phyloP scores from a whole-genome alignment of 2,329 filamentous ascomycete genomes.

The Neopestalotiopsis sp. region DNA sequence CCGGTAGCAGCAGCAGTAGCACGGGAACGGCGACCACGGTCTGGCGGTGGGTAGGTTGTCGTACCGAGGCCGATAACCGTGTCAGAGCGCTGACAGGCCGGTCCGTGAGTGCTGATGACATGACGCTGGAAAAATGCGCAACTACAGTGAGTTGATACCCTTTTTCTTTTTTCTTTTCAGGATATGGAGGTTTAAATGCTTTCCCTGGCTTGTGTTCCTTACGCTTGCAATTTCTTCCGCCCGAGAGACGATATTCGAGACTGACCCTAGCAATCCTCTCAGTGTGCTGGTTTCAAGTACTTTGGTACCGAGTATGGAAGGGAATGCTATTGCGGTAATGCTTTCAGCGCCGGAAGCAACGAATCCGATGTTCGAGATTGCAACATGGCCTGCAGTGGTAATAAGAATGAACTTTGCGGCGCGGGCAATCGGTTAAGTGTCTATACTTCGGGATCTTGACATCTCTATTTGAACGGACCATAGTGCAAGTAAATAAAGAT shows the following conservation, averaged over 20 bases:
- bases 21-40: constrained; percentile 25
- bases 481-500: not conserved
- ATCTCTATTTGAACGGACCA: not conserved
- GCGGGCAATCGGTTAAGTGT: constrained; percentile 36
- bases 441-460: constrained; percentile 22
- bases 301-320: constrained; percentile 40
- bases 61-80: constrained; percentile 37
- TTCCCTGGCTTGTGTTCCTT: too few relatives aligned
- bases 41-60: constrained; percentile 38
- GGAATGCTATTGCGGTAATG: constrained; percentile 44
- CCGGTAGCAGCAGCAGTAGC: constrained; percentile 25
- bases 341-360: constrained; percentile 31
- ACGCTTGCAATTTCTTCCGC: too few relatives aligned
- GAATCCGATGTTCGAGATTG: not conserved
- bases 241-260: too few relatives aligned
- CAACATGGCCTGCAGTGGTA: constrained; percentile 18
- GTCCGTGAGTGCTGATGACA: constrained; percentile 29
- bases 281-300: constrained; percentile 36
- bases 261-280: too few relatives aligned
- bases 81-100: constrained; percentile 36
- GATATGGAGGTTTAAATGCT: too few relatives aligned
- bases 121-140: constrained; percentile 40
- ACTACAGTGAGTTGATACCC: constrained; percentile 17
- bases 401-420: constrained; percentile 33
- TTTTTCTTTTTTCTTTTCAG: too few relatives aligned